Conservation (phyloP, 164 flowering plant species). For the Chloranthus sessilifolius region DNA sequence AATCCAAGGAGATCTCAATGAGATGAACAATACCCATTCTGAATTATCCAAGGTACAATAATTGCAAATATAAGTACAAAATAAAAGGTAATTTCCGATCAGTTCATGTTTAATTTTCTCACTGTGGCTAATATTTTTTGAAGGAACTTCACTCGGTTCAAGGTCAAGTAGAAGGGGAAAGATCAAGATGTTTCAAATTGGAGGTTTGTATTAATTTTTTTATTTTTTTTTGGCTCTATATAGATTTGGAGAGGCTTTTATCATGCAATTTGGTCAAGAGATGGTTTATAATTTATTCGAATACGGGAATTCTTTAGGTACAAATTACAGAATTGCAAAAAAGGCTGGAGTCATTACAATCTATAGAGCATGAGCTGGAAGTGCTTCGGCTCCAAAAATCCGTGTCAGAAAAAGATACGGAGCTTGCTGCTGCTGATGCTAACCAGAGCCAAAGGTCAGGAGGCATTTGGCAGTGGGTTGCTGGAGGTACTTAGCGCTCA, state of each 20-base stretch:
- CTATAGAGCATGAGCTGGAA: conserved; percentile 70
- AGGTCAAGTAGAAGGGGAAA: conserved; percentile 74
- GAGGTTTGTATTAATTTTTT: conserved; percentile 58
- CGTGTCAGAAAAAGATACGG: conserved; percentile 50
- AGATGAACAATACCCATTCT: conserved; percentile 43
- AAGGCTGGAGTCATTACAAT: conserved; percentile 49
- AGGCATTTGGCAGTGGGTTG: conserved; percentile 81
- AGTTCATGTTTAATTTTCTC: conserved; percentile 8
- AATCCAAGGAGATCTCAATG: conserved; percentile 49
- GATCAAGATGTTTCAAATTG: conserved; percentile 84
- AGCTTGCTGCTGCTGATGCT: conserved; percentile 26
- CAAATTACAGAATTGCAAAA: conserved; percentile 72
- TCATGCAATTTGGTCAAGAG: background rate
- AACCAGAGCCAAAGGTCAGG: conserved; percentile 58
- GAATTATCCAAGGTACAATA: conserved; percentile 73
- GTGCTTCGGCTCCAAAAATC: conserved; percentile 57
- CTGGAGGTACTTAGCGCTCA: too few relatives aligned
- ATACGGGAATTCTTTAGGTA: conserved; percentile 36
- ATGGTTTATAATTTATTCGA: too few relatives aligned
- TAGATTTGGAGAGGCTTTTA: background rate
- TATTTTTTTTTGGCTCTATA: background rate
- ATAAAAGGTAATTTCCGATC: background rate
- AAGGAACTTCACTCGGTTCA: conserved; percentile 89
- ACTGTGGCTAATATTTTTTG: conserved; percentile 15
- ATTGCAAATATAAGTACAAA: background rate